A percentile compares a stretch with the other conserved stretches of the same genome.
These are phyloP conservation scores for Ananas comosus DNA, from an alignment of 176 grass and related monocot species.

Conservation along the genomic window DNA sequence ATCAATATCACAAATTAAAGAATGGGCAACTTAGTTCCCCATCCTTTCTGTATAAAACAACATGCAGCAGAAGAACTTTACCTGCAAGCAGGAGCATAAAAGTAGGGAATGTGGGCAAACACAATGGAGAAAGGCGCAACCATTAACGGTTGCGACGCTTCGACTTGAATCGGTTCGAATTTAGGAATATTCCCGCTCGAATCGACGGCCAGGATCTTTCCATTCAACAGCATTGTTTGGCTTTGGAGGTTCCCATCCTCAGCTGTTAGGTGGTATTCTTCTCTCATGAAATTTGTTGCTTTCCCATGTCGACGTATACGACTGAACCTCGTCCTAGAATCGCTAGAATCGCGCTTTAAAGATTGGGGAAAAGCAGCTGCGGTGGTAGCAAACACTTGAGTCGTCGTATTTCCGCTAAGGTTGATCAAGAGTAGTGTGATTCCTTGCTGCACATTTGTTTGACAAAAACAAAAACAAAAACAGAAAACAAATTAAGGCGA, in stretches of 20 bases:
- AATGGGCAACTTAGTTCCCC: conserved; percentile 65
- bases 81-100: conserved; percentile 61
- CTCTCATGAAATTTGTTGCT: conserved; percentile 29
- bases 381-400: conserved; percentile 18
- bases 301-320: conserved; percentile 21
- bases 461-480: background rate
- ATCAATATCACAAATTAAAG: conserved; percentile 27
- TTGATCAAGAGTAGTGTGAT: conserved; percentile 77
- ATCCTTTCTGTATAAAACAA: conserved; percentile 2
- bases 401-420: conserved; percentile 47
- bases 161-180: conserved; percentile 43
- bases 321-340: conserved; percentile 15
- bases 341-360: conserved; percentile 3
- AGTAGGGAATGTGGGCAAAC: conserved; percentile 68
- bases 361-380: background rate
- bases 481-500: background rate
- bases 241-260: conserved; percentile 74
- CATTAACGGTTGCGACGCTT: conserved; percentile 42
- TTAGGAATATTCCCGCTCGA: conserved; percentile 53
- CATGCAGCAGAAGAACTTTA: conserved; percentile 11
- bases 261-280: conserved; percentile 87
- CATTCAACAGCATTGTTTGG: conserved; percentile 79
- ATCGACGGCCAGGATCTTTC: conserved; percentile 42
- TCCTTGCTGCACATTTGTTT: conserved; percentile 30
- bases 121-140: conserved; percentile 75